phyloP scores from a whole-genome alignment of 495 filamentous ascomycete species.

The Hypoxylon crocopeplum region DNA sequence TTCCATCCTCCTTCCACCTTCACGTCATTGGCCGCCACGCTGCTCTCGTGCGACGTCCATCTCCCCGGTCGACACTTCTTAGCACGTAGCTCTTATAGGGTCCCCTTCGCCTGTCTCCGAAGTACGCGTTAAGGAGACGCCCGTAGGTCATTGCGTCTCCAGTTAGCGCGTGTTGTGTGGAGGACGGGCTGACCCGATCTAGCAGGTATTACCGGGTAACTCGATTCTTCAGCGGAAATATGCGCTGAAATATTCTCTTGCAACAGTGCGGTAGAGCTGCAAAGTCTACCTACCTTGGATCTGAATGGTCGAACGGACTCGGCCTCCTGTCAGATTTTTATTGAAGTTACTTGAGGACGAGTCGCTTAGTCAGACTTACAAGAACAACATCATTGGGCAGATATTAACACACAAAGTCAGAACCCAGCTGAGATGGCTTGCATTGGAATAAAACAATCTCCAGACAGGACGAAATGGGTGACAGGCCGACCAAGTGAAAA shows the following conservation, averaged over 20 bases:
- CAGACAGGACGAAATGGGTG: too few species aligned
- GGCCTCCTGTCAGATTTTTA: not conserved
- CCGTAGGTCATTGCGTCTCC: not conserved
- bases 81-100: slow-evolving; percentile 2
- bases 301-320: too few species aligned
- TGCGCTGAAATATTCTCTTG: not conserved
- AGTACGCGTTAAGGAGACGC: slow-evolving; percentile 1
- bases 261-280: too few species aligned
- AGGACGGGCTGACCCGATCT: slow-evolving; percentile 8
- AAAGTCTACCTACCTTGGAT: too few species aligned
- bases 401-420: too few species aligned
- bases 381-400: not conserved
- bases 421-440: too few species aligned
- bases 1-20: slow-evolving; percentile 6
- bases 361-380: not conserved
- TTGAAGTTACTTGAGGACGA: not conserved
- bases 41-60: slow-evolving; percentile 12
- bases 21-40: slow-evolving; percentile 16
- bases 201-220: slow-evolving; percentile 4
- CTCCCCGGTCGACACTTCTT: slow-evolving; percentile 1
- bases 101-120: not conserved
- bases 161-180: slow-evolving; percentile 8
- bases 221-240: slow-evolving; percentile 1
- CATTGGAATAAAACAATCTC: too few species aligned
- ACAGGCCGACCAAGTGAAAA: too few species aligned